phyloP scores from a whole-genome alignment of 768 basidiomycete genomes.

The Krasilnikovozyma curviuscula region DNA sequence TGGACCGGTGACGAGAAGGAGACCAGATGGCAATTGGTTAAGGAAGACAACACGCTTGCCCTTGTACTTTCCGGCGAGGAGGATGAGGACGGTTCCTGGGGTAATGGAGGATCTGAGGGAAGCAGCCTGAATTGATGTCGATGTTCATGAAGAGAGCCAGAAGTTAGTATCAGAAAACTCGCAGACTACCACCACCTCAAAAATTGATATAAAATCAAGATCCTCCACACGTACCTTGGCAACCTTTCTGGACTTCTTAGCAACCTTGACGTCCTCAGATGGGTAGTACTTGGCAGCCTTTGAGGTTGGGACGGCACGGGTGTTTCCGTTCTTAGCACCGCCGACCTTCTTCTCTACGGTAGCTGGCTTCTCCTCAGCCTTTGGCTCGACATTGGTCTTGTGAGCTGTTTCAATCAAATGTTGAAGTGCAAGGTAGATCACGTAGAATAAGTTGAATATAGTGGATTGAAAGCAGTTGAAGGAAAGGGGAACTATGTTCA shows the following conservation, averaged over 20 bases:
- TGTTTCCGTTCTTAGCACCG: constrained; percentile 76
- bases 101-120: constrained; percentile 66
- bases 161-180: neutral
- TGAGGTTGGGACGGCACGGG: constrained; percentile 62
- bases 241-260: constrained; percentile 81
- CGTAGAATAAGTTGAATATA: neutral
- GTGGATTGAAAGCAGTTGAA: neutral
- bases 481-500: neutral
- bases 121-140: neutral
- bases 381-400: constrained; percentile 47
- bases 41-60: constrained; percentile 97
- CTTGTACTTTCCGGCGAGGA: constrained; percentile 91
- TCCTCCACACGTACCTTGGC: constrained; percentile 30
- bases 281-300: constrained; percentile 87
- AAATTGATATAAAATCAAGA: neutral
- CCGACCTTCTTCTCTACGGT: constrained; percentile 60
- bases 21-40: constrained; percentile 71
- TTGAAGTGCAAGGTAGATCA: neutral
- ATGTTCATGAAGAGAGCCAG: neutral
- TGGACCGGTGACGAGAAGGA: constrained; percentile 89
- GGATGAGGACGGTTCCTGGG: constrained; percentile 83
- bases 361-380: constrained; percentile 39
- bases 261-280: constrained; percentile 75
- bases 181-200: neutral
- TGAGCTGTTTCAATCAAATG: too few relatives aligned